Conservation (phyloP, 1,139 yeast genomes). For the Ogataea hybrid region DNA sequence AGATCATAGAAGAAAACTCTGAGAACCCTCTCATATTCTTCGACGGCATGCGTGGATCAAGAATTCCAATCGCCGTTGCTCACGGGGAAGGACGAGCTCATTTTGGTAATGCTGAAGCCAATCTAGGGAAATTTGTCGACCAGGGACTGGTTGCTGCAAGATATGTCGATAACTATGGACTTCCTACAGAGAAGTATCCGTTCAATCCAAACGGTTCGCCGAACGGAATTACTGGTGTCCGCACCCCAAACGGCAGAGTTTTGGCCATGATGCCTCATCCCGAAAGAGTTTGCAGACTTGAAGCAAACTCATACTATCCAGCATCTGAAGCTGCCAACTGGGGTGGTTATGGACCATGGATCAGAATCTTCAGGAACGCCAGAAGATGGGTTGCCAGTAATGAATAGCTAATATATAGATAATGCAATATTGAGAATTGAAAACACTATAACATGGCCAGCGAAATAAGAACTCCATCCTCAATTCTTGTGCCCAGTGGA, state of each 20-base stretch:
- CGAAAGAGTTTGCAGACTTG: constrained; percentile 87
- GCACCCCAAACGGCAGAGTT: constrained; percentile 90
- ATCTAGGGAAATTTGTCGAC: constrained; percentile 45
- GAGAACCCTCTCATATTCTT: constrained; percentile 69
- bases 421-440: not conserved
- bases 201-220: constrained; percentile 97
- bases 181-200: constrained; percentile 79
- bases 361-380: constrained; percentile 87
- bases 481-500: constrained; percentile 59
- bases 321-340: constrained; percentile 63
- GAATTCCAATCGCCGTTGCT: constrained; percentile 94
- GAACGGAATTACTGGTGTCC: constrained; percentile 88
- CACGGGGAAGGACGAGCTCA: constrained; percentile 98
- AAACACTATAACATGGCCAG: constrained; percentile 40
- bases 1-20: constrained; percentile 55
- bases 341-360: constrained; percentile 89
- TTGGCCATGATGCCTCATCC: constrained; percentile 99
- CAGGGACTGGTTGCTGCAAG: constrained; percentile 62
- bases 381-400: constrained; percentile 77
- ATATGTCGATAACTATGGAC: constrained; percentile 90
- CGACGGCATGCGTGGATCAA: constrained; percentile 87
- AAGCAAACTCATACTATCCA: constrained; percentile 92
- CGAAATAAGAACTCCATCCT: constrained; percentile 68
- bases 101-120: constrained; percentile 47
- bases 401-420: constrained; percentile 1